A percentile compares a stretch with the other conserved stretches of the same genome.
Evolutionary conservation across 805 yeast genomes (phyloP).

Genomic region (Candida manassasensis): DNA sequence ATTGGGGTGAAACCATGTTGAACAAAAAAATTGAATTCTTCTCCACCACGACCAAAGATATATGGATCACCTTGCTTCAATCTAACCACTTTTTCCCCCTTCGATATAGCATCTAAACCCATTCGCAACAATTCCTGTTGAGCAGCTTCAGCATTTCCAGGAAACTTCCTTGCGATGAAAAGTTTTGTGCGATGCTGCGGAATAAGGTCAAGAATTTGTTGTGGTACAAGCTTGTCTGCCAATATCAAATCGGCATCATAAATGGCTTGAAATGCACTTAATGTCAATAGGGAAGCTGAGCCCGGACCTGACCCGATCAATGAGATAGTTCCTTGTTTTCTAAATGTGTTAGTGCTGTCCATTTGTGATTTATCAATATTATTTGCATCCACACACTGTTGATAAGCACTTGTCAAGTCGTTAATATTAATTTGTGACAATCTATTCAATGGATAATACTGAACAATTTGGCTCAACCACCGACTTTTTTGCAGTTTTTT

Average conservation of each 20-base stretch:
- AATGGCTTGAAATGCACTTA: slow-evolving; percentile 78
- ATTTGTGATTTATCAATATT: background rate
- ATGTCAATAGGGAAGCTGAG: slow-evolving; percentile 67
- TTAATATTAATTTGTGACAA: slow-evolving; percentile 56
- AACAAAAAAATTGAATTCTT: slow-evolving; percentile 68
- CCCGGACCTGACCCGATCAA: slow-evolving; percentile 98
- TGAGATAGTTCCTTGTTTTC: slow-evolving; percentile 54
- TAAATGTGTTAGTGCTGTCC: no score
- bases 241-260: slow-evolving; percentile 74
- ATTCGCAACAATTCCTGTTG: slow-evolving; percentile 71
- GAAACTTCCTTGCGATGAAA: slow-evolving; percentile 87
- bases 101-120: slow-evolving; percentile 60
- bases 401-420: slow-evolving; percentile 48
- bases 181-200: slow-evolving; percentile 62
- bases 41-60: slow-evolving; percentile 93
- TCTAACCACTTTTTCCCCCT: slow-evolving; percentile 76
- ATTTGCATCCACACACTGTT: background rate
- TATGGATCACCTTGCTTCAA: slow-evolving; percentile 95
- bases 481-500: slow-evolving; percentile 57
- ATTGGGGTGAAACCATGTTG: slow-evolving; percentile 62
- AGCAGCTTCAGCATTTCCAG: slow-evolving; percentile 92
- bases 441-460: slow-evolving; percentile 72
- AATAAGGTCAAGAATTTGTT: slow-evolving; percentile 70
- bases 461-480: slow-evolving; percentile 86
- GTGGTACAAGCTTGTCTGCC: slow-evolving; percentile 90